Base-by-base conservation (phyloP, 306 rosid genomes). In the Vigna reflexopilosa region DNA sequence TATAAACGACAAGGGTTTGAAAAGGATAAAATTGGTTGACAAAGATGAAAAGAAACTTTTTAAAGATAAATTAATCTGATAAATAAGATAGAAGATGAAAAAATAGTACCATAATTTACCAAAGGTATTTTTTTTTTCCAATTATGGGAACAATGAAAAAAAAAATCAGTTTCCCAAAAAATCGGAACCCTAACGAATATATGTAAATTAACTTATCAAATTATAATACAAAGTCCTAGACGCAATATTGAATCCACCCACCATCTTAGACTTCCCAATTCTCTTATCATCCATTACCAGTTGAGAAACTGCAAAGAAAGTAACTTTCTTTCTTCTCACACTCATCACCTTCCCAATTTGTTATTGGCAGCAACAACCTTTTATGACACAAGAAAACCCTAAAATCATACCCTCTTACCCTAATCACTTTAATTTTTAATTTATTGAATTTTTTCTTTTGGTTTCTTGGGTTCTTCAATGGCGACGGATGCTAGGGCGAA, bases 401-500 rank as follows among this genome's bases (percentile, higher is more conserved):
- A 55, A 55, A 0, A 51, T 11, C 20, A 58, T 4, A 30, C 5
- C 15, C 42, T 50, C 38, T 48, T 26, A 9, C 50, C 55, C 49
- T 55, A 57, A 4, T 55, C 2, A 22, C 13, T 22, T 57, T 6
- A 54, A 9, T 3, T 57, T 57, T 57, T 13, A 24, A 28, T 6
- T 28, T 26, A 19, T 17, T 54, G 7, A 19, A 7, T 19, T 12
- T 6, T 30, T 5, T 0, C 0, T 67, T 40, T 10, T 24, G 0
- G 12, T 69, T 19, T 16, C 52, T 54, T 5, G 0, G 14, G 1
- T 24, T 75, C 73, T 68, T 9, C 52, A 16, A 90, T 89, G 98
- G 94, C 93, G 61, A 84, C 98, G 7, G 97, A 93, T 57, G 94
- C 91, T 7, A 83, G 90, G 28, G 49, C 93, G 63, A 87, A 91